Evolutionary conservation across 768 basidiomycete genomes (phyloP).

Genomic region (Cystofilobasidium macerans): DNA sequence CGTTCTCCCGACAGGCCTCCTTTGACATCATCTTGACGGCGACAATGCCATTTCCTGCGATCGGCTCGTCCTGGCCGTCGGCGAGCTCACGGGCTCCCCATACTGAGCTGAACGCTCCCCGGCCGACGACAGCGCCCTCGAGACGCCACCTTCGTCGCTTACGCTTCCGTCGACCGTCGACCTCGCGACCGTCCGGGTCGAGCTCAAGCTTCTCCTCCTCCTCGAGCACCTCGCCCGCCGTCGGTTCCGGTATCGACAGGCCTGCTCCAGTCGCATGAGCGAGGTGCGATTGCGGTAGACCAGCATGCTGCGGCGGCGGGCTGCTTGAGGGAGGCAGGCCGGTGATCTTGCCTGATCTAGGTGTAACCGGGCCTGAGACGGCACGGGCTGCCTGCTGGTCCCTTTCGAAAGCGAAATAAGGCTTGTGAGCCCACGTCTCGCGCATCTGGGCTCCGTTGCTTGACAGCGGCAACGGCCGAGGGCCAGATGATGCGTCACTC

Average conservation of each 20-base stretch:
- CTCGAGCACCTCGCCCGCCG: conserved; percentile 2
- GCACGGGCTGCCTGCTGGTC: neutral
- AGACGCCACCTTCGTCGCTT: conserved; percentile 10
- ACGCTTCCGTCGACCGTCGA: conserved; percentile 1
- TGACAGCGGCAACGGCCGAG: neutral
- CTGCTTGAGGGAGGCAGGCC: neutral
- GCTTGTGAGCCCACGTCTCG: neutral
- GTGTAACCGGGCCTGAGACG: neutral
- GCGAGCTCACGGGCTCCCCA: conserved; percentile 15
- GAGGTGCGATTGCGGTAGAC: neutral
- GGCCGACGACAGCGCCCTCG: conserved; percentile 11
- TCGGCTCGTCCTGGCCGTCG: conserved; percentile 10
- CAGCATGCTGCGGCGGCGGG: conserved; percentile 6
- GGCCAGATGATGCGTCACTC: neutral
- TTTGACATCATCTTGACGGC: conserved; percentile 50
- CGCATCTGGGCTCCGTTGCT: neutral
- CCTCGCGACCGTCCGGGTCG: neutral
- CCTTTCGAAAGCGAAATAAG: neutral
- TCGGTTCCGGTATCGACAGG: neutral
- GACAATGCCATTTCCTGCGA: conserved; percentile 37
- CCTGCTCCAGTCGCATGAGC: neutral
- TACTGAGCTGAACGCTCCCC: conserved; percentile 22
- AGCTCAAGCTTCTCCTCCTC: neutral
- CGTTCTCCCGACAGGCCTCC: conserved; percentile 46
- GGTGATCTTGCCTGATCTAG: neutral